Evolutionary conservation across 108 stramenopile genomes (phyloP).

Genomic region (Parietichytrium sp.): DNA sequence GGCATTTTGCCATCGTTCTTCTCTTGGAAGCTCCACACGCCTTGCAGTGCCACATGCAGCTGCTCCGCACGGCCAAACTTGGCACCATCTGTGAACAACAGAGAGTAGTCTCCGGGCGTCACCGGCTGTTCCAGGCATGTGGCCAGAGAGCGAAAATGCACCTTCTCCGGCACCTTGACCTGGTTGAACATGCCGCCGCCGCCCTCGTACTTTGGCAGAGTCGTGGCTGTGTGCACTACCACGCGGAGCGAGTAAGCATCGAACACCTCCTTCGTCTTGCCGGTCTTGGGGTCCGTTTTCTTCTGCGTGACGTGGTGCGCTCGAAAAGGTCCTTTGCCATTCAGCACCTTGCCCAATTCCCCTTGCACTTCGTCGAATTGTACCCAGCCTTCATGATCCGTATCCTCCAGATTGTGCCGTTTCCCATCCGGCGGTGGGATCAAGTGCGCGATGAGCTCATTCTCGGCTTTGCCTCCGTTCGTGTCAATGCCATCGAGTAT

Average conservation of each 20-base stretch:
- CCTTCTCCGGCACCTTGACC: constrained; percentile 51
- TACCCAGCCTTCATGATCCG: constrained; percentile 57
- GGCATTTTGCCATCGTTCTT: constrained; percentile 51
- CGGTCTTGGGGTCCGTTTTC: constrained; percentile 50
- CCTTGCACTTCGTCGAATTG: constrained; percentile 39
- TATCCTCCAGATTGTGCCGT: constrained; percentile 58
- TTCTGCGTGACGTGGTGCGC: constrained; percentile 48
- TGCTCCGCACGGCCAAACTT: constrained; percentile 60
- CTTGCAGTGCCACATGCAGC: constrained; percentile 61
- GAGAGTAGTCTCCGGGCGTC: constrained; percentile 46
- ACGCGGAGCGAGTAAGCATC: constrained; percentile 54
- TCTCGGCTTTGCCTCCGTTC: constrained; percentile 10
- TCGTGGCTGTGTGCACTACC: not conserved
- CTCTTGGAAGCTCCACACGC: constrained; percentile 53
- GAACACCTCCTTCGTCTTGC: constrained; percentile 51
- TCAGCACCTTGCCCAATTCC: not conserved
- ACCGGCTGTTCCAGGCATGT: constrained; percentile 54
- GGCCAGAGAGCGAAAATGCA: constrained; percentile 47
- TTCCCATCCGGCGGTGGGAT: constrained; percentile 43
- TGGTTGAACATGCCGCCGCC: constrained; percentile 60
- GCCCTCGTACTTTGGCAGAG: constrained; percentile 45
- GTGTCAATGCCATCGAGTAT: constrained; percentile 55
- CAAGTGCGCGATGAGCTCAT: not conserved
- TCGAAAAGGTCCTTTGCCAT: not conserved
- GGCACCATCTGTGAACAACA: constrained; percentile 55